Evolutionary conservation across 2,329 filamentous ascomycete genomes (phyloP).

Genomic region (Fusarium oxysporum): DNA sequence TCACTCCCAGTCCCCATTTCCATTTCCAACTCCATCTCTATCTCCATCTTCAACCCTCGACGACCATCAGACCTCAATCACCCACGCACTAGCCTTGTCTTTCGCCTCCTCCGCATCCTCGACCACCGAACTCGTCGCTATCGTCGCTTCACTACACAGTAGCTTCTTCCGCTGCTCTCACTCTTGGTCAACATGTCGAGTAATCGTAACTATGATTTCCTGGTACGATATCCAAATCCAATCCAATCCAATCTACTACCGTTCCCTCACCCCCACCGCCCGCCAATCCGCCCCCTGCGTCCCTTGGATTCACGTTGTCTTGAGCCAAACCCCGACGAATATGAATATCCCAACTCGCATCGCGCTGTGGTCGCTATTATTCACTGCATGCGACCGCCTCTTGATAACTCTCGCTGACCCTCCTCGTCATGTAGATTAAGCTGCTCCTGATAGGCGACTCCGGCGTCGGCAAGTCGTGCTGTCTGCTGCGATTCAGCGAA

Average conservation of each 20-base stretch:
- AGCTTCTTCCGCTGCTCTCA: conserved; percentile 33
- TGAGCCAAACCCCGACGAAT: conserved; percentile 19
- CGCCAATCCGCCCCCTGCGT: conserved; percentile 33
- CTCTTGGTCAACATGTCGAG: conserved; percentile 78
- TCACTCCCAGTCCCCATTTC: conserved; percentile 20
- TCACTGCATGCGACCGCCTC: neutral
- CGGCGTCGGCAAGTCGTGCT: conserved; percentile 97
- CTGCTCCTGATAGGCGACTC: conserved; percentile 96
- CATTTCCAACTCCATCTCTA: conserved; percentile 19
- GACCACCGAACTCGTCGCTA: conserved; percentile 21
- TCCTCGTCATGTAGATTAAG: conserved; percentile 77
- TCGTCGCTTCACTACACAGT: conserved; percentile 25
- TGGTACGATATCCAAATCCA: conserved; percentile 70
- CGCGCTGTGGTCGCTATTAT: conserved; percentile 1
- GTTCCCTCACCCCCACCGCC: conserved; percentile 30
- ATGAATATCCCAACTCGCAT: conserved; percentile 3
- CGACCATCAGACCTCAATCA: conserved; percentile 23
- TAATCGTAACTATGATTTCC: conserved; percentile 98
- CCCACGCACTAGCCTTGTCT: conserved; percentile 4
- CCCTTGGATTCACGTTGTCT: conserved; percentile 16
- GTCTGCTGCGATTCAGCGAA: conserved; percentile 94
- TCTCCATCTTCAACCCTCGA: conserved; percentile 38
- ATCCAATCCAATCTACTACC: conserved; percentile 33
- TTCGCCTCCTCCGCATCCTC: conserved; percentile 18
- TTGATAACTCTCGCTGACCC: conserved; percentile 19